Base-by-base conservation (phyloP, 2,329 filamentous ascomycete genomes). In the Alternaria sp. region DNA sequence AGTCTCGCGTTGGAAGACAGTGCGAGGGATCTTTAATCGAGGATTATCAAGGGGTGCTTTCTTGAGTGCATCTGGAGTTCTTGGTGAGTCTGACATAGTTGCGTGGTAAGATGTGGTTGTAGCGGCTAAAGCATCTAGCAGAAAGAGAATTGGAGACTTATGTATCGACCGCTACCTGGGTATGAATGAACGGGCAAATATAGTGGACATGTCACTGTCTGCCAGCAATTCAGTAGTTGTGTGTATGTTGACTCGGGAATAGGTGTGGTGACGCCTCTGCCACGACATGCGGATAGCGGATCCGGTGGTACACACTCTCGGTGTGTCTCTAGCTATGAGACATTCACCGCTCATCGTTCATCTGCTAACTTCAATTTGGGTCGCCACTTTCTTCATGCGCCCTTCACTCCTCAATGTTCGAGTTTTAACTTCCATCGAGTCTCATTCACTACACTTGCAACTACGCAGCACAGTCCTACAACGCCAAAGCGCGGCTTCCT, bases 351-450 rank as follows among this genome's bases (percentile, higher is more conserved):
- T 36, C 5, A 3, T 23, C 5, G 9, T 12, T 52, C 19, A n/a
- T 9, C 3, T 4, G 15, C 4, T 4, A 0, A 1, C 8, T 12
- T 0, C 28, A 36, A 12, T 1, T 17, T 1, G 2, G 3, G 2
- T 5, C 7, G 1, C 28, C 11, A 1, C 32, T 8, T 30, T 15
- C 19, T 23, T 13, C 10, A 9, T 36, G 17, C 28, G 28, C 7
- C 0, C 28, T 52, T 52, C 49, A 52, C 49, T 36, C 28, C 0
- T 6, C 1, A 3, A 23, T 12, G 11, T 10, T 51, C 6, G 30
- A 52, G 10, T 3, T 11, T 11, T 3, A 1, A 9, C 5, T 8
- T 23, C 21, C 17, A 19, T 52, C 5, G 32, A 10, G 12, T 36
- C 28, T 23, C 7, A 8, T 21, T 52, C 9, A 36, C 32, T 25